Evolutionary conservation across 495 filamentous ascomycete genomes (phyloP).

Genomic region (Bacidia gigantensis): DNA sequence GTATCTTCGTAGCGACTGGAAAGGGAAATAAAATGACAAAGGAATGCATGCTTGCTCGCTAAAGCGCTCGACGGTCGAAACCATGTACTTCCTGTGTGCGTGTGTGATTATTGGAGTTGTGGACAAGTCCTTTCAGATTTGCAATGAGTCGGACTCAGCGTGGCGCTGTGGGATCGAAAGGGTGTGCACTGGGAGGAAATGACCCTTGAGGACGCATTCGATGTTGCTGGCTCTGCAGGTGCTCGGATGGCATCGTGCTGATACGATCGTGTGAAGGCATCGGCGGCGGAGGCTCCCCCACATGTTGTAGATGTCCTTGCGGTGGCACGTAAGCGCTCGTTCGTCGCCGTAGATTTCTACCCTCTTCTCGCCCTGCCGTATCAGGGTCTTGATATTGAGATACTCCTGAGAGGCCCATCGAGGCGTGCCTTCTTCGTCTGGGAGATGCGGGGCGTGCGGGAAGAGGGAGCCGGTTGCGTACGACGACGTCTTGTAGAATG

Average conservation of each 20-base stretch:
- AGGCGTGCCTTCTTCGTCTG: conserved; percentile 11
- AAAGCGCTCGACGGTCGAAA: conserved; percentile 12
- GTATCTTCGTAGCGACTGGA: conserved; percentile 13
- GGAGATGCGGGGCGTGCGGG: conserved; percentile 32
- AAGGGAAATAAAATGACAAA: conserved; percentile 5
- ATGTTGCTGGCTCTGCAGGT: conserved; percentile 3
- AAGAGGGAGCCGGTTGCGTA: conserved; percentile 31
- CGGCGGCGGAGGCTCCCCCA: conserved; percentile 6
- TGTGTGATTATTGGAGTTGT: conserved; percentile 1
- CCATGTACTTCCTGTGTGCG: conserved; percentile 5
- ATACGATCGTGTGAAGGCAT: conserved; percentile 12
- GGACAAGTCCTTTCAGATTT: background rate
- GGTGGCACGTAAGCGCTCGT: conserved; percentile 17
- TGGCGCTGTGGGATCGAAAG: conserved; percentile 11
- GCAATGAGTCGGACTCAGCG: background rate
- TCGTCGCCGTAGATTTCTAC: conserved; percentile 17
- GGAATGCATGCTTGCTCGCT: conserved; percentile 16
- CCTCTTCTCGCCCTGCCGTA: conserved; percentile 9
- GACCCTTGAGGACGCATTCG: conserved; percentile 8
- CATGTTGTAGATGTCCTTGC: conserved; percentile 6
- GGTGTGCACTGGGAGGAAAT: conserved; percentile 6
- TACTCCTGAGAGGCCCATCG: background rate
- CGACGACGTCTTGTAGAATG: conserved; percentile 50
- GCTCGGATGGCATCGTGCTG: conserved; percentile 5
- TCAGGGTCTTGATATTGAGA: conserved; percentile 11